These are phyloP conservation scores for Phytopythium ostracodes DNA, from an alignment of 352 stramenopile genomes.

Conservation along the genomic window DNA sequence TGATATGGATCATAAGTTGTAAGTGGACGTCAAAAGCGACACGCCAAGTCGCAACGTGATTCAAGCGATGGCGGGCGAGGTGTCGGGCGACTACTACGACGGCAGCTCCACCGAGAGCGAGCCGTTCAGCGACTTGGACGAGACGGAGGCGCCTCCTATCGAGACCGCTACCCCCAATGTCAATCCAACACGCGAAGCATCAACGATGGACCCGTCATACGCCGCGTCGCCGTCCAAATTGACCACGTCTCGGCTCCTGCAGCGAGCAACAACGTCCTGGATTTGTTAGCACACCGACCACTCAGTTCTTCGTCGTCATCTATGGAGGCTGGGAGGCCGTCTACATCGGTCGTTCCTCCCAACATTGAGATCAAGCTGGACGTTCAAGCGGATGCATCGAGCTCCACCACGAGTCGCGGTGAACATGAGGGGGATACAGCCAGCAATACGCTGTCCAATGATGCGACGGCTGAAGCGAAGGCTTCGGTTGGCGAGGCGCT, in stretches of 20 bases:
- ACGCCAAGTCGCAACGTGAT: too few relatives aligned
- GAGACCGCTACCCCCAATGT: background rate
- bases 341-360: background rate
- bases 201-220: too few relatives aligned
- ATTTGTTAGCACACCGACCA: background rate
- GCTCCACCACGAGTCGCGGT: background rate
- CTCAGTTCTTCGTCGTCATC: background rate
- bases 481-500: too few relatives aligned
- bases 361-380: background rate
- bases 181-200: too few relatives aligned
- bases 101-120: constrained; percentile 28
- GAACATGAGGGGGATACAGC: background rate
- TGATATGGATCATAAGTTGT: background rate
- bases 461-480: too few relatives aligned
- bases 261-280: background rate
- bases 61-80: background rate
- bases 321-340: background rate
- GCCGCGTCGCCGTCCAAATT: too few relatives aligned
- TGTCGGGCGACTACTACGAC: constrained; percentile 6
- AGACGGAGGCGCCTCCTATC: background rate
- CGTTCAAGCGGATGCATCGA: background rate
- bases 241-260: background rate
- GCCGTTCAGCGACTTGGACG: constrained; percentile 13
- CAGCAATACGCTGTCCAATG: too few relatives aligned
- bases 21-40: background rate